These are phyloP conservation scores for Botrytis sinoallii DNA, from an alignment of 2,329 filamentous ascomycete species.

Conservation along the genomic window DNA sequence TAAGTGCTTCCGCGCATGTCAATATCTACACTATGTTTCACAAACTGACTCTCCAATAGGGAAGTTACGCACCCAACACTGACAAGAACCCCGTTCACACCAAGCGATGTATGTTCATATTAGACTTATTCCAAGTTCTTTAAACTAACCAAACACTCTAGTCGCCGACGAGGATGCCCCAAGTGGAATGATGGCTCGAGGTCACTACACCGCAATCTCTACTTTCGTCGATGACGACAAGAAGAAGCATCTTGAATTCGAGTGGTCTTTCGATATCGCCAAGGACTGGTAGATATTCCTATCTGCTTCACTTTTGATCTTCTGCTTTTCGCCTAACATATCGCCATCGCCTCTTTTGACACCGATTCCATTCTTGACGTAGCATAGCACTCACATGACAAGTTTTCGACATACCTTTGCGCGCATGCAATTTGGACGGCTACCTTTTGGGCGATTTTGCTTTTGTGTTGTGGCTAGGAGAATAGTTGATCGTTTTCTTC, in stretches of 20 bases:
- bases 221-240: conserved; percentile 96
- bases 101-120: conserved; percentile 75
- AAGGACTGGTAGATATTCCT: conserved; percentile 75
- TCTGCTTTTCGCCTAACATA: not conserved
- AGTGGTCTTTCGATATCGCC: conserved; percentile 94
- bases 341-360: not conserved
- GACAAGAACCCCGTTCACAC: conserved; percentile 79
- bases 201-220: conserved; percentile 84
- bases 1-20: conserved; percentile 48
- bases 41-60: conserved; percentile 47
- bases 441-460: not conserved
- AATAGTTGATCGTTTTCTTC: not conserved
- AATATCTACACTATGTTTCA: not conserved
- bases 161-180: conserved; percentile 92
- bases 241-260: conserved; percentile 83
- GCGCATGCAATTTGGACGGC: not conserved
- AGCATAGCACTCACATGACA: conserved; percentile 8
- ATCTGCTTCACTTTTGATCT: not conserved
- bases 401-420: not conserved
- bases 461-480: not conserved
- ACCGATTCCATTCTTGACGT: not conserved
- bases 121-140: not conserved
- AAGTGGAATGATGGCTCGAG: conserved; percentile 82
- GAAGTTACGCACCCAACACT: conserved; percentile 91
- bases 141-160: conserved; percentile 39